Evolutionary conservation across 306 rosid genomes (phyloP).

Genomic region (Cucumis melo): DNA sequence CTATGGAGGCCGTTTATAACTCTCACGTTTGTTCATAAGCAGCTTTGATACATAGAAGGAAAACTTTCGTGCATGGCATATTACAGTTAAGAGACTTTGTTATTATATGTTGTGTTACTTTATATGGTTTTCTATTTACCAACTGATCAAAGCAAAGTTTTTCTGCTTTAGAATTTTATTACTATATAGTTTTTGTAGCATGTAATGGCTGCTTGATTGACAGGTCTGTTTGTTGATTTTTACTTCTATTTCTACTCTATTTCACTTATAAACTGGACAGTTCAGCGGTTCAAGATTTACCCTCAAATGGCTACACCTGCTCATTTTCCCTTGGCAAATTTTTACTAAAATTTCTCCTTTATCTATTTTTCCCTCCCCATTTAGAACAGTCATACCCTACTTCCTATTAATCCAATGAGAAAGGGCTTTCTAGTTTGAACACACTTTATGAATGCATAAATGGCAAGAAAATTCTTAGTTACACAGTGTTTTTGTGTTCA

Average conservation of each 20-base stretch:
- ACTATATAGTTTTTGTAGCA: neutral
- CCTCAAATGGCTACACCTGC: too few species aligned
- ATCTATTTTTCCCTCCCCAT: neutral
- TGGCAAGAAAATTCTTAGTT: neutral
- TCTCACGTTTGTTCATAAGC: too few species aligned
- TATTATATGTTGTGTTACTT: neutral
- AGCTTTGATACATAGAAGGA: neutral
- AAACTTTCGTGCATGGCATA: neutral
- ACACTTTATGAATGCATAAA: neutral
- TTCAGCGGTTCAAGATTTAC: too few species aligned
- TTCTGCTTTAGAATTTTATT: neutral
- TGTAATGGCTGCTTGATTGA: neutral
- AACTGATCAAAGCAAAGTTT: neutral
- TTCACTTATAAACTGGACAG: too few species aligned
- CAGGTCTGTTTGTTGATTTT: neutral
- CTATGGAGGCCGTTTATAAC: too few species aligned
- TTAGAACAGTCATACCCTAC: neutral
- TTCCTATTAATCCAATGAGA: neutral
- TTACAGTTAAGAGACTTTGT: neutral
- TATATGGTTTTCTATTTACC: neutral
- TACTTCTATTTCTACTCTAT: neutral
- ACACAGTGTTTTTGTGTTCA: neutral
- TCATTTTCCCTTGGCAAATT: too few species aligned
- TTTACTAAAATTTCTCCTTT: too few species aligned
- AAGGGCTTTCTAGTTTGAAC: neutral